Evolutionary conservation across 257 asterid species (phyloP).

Genomic region (Ophiorrhiza pumila): DNA sequence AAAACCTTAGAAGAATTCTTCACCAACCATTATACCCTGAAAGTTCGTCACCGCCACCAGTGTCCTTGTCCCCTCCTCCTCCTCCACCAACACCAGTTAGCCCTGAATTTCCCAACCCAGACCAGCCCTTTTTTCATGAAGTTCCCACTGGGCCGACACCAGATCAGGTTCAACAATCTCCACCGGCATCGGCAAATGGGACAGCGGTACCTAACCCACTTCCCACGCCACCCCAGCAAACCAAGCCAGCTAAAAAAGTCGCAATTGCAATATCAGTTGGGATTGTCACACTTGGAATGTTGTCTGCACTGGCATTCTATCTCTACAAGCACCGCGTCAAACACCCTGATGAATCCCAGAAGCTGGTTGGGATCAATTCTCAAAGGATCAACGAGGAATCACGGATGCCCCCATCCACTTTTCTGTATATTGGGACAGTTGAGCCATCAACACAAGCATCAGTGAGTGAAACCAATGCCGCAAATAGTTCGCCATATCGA

Average conservation of each 20-base stretch:
- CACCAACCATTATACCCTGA: constrained; percentile 79
- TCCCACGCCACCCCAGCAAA: constrained; percentile 25
- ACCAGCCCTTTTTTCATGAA: constrained; percentile 87
- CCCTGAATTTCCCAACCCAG: constrained; percentile 47
- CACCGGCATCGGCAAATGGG: constrained; percentile 36
- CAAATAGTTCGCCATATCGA: constrained; percentile 61
- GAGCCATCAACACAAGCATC: constrained; percentile 63
- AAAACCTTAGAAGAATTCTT: constrained; percentile 58
- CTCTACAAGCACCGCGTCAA: constrained; percentile 50
- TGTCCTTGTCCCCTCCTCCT: constrained; percentile 10
- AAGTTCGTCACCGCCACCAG: constrained; percentile 46
- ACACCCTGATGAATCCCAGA: constrained; percentile 47
- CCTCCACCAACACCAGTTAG: constrained; percentile 39
- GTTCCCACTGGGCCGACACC: constrained; percentile 53
- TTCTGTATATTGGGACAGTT: constrained; percentile 89
- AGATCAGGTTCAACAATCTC: constrained; percentile 49
- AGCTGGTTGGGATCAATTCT: constrained; percentile 54
- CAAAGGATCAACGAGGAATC: constrained; percentile 50
- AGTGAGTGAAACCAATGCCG: constrained; percentile 33
- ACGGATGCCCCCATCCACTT: constrained; percentile 67
- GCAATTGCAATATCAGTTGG: constrained; percentile 61
- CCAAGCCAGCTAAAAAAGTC: constrained; percentile 50
- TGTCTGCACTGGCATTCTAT: constrained; percentile 56
- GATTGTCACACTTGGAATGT: constrained; percentile 54
- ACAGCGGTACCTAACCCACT: constrained; percentile 40